Conservation (phyloP, 768 basidiomycete genomes). For the Kwoniella heveanensis region DNA sequence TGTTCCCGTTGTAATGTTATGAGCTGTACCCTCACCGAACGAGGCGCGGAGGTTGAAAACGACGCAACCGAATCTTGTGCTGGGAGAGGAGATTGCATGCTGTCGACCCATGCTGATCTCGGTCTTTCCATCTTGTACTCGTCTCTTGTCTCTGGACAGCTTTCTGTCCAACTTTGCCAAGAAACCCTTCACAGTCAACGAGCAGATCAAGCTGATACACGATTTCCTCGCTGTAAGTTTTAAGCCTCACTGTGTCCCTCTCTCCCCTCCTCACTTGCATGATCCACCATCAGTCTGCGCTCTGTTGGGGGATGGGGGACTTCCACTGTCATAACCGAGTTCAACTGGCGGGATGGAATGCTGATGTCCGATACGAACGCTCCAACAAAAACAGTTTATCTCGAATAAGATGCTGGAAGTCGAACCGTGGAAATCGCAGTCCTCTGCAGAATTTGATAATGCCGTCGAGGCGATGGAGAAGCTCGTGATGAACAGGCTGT, state of each 20-base stretch:
- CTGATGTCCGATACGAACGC: too few species aligned
- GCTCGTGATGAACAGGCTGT: constrained; percentile 96
- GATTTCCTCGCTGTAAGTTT: constrained; percentile 79
- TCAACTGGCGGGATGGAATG: too few species aligned
- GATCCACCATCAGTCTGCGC: too few species aligned
- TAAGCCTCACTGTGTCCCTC: not conserved
- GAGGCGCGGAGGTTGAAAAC: too few species aligned
- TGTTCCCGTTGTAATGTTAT: too few species aligned
- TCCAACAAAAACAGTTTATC: constrained; percentile 77
- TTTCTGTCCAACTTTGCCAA: constrained; percentile 93
- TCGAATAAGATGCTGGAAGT: constrained; percentile 70
- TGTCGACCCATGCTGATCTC: not conserved
- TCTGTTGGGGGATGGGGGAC: too few species aligned
- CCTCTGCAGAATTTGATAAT: constrained; percentile 87
- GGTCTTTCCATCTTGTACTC: too few species aligned
- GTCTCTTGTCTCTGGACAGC: constrained; percentile 58
- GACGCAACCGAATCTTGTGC: too few species aligned
- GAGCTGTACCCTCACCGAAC: too few species aligned
- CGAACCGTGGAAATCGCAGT: constrained; percentile 70
- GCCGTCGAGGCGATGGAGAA: constrained; percentile 99
- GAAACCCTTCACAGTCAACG: constrained; percentile 83
- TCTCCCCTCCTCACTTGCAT: not conserved
- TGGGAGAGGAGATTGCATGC: too few species aligned
- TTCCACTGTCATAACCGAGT: too few species aligned
- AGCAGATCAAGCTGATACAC: constrained; percentile 92